Base-by-base conservation (phyloP, 2,329 filamentous ascomycete genomes). In the Colletotrichum endophyticum region DNA sequence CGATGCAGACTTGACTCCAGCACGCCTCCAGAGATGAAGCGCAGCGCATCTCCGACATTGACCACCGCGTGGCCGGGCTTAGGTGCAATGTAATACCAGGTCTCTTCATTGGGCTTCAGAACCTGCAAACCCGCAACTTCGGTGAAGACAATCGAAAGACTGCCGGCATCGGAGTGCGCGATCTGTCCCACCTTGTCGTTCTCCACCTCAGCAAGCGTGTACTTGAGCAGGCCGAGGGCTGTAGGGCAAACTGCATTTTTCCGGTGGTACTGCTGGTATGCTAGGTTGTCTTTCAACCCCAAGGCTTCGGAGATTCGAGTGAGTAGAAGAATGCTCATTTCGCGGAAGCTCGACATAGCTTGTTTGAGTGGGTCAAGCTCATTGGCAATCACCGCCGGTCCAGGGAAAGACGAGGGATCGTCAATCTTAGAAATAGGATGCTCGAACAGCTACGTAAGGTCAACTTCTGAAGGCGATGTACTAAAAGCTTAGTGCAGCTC, bases 111-210 rank as follows among this genome's bases (percentile, higher is more conserved):
- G 2, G 79, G 78, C 19, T 77, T 61, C 69, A 79, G 56, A 11
- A 75, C 79, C 44, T 80, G 79, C 34, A 80, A 30, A 2, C 79
- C 79, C 7, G 72, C 75, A 6, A 75, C 77, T 56, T 78, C 70
- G 4, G 79, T 77, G 53, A 80, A 80, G 32, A 80, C 76, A n/a
- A 80, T 75, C 25, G 79, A 79, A 30, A 80, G 34, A 12, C 73
- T 79, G 15, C 79, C 79, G 57, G 78, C 78, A 34, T 80, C 79
- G 1, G 79, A 79, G 57, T 80, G 79, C 64, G 77, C 78, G 73
- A 72, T 72, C 30, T 72, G 70, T 6, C 70, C 70, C 4, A 72
- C 44, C 39, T 72, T 72, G 5, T 72, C 70, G 3, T 39, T 62
- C 19, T 72, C 70, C 1, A 57, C 22, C n/a, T 72, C 70, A 3